Evolutionary conservation across 2,329 filamentous ascomycete genomes (phyloP), one percentile per base, ranked within the genome.

Genomic region (Fusarium agapanthi): DNA sequence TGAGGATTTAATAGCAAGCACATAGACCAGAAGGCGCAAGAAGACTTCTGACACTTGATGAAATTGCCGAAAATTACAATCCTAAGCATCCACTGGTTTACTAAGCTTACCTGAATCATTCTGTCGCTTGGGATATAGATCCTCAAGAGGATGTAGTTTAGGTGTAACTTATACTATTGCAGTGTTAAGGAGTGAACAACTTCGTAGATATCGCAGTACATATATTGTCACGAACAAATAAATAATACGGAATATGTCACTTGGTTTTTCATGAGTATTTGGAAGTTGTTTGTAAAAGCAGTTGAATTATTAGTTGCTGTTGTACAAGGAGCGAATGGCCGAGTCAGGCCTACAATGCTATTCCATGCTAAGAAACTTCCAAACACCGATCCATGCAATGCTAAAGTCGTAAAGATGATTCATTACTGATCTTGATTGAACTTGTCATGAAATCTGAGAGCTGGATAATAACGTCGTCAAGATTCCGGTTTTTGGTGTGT

Each of bases 251-350:
- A 28, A 53, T 24, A 58, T 30, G 5, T 68, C 53, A 61, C 51
- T 37, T 40, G 7, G 13, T 13, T 18, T 10, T 35, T 61, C 5
- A 20, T 5, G 7, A n/a, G 28, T 18, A 40, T 30, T 28, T 9
- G 30, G 15, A 20, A 11, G 24, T 48, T 43, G 24, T 38, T 54
- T 30, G 32, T 61, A 34, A 55, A 53, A 32, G 43, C 58, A 47
- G 43, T 53, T 66, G 28, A 38, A 61, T 76, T 64, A 61, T 53
- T 68, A 53, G 55, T 54, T 65, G 50, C 59, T 77, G 72, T 41
- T 64, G 53, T 75, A 76, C 65, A 75, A 70, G 45, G 72, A 77
- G 67, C 26, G 70, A 69, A 63, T 54, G 47, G 53, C 61, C 60
- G 61, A 59, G 41, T 37, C 37, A 67, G 61, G 67, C 55, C 53